Conservation (phyloP, 2,329 filamentous ascomycete species). For the Pyrenophora graminea region DNA sequence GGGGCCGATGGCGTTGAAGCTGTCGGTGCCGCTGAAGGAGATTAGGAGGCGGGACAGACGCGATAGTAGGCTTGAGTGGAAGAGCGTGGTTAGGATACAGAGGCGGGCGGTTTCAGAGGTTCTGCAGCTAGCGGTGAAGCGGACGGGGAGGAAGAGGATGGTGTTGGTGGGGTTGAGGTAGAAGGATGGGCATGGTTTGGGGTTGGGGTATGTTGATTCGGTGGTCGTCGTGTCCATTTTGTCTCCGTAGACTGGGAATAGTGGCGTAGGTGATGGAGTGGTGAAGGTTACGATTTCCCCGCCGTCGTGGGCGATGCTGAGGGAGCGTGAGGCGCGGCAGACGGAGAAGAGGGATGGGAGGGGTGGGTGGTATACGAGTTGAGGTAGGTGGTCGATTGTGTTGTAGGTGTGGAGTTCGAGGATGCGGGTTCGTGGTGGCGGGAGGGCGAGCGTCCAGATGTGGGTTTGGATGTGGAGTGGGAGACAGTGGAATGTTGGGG, state of each 20-base stretch:
- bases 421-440: slow-evolving; percentile 17
- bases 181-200: neutral
- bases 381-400: slow-evolving; percentile 4
- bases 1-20: slow-evolving; percentile 5
- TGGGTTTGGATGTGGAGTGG: neutral
- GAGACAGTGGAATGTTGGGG: slow-evolving; percentile 1
- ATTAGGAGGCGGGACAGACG: slow-evolving; percentile 3
- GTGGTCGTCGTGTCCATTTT: neutral
- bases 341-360: slow-evolving; percentile 16
- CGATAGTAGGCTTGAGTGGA: neutral
- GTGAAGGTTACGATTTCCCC: slow-evolving; percentile 12
- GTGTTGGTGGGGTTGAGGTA: slow-evolving; percentile 18
- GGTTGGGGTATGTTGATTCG: too few species aligned
- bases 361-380: slow-evolving; percentile 15
- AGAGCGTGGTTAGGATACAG: neutral
- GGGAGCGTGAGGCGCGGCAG: slow-evolving; percentile 7
- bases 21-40: slow-evolving; percentile 11
- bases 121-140: slow-evolving; percentile 7
- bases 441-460: slow-evolving; percentile 13
- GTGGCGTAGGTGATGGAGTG: neutral
- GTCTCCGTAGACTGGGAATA: neutral
- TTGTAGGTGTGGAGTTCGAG: slow-evolving; percentile 19
- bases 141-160: slow-evolving; percentile 17
- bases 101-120: slow-evolving; percentile 15
- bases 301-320: slow-evolving; percentile 13